phyloP scores from a whole-genome alignment of 2,329 filamentous ascomycete genomes.

The Exutisphaerella laricina region DNA sequence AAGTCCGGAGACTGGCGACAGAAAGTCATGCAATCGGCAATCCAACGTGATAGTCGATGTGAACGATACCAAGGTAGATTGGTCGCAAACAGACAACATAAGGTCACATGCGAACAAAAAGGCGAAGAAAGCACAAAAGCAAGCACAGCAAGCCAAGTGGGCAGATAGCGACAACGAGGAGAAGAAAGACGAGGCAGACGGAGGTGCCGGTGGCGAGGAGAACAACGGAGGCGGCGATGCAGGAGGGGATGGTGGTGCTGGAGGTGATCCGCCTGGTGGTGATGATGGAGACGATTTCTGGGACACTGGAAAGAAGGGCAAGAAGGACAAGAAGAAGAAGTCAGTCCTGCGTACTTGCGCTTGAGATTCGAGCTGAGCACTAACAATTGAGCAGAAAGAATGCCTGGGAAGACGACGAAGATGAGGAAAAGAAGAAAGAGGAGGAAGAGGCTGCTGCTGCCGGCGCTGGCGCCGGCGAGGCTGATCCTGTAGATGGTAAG shows the following conservation, averaged over 20 bases:
- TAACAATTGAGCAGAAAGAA: conserved; percentile 23
- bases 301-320: conserved; percentile 26
- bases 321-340: conserved; percentile 40
- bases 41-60: conserved; percentile 1
- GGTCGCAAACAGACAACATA: conserved; percentile 49
- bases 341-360: conserved; percentile 16
- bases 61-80: conserved; percentile 47
- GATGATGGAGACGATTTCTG: conserved; percentile 35
- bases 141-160: conserved; percentile 37
- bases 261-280: conserved; percentile 27
- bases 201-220: conserved; percentile 30
- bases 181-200: conserved; percentile 36
- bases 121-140: conserved; percentile 38
- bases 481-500: conserved; percentile 26
- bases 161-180: conserved; percentile 44
- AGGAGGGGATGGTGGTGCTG: conserved; percentile 26
- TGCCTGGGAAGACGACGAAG: conserved; percentile 31
- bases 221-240: conserved; percentile 30
- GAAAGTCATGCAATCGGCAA: not conserved
- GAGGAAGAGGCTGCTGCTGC: conserved; percentile 31
- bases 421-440: conserved; percentile 33
- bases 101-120: conserved; percentile 51
- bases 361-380: not conserved
- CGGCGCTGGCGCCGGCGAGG: conserved; percentile 24
- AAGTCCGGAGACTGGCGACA: not conserved